phyloP scores from a whole-genome alignment of 768 basidiomycete genomes.

The Rhodotorula kratochvilovae region DNA sequence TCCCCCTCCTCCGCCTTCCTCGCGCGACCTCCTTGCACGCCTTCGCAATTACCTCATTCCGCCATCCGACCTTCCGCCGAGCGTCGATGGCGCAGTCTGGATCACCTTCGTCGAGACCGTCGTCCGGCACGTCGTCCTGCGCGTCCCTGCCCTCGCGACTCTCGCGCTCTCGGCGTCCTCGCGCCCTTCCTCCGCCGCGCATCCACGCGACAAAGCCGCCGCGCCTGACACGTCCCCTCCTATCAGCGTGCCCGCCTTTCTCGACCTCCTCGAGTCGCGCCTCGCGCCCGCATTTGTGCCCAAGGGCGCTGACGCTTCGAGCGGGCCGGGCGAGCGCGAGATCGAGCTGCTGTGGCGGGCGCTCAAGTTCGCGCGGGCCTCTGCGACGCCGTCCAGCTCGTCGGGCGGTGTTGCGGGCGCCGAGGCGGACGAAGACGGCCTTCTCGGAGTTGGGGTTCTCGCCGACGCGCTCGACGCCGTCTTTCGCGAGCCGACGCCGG shows the following conservation, averaged over 20 bases:
- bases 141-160: constrained; percentile 19
- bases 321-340: not conserved
- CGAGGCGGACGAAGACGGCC: not conserved
- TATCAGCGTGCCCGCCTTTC: constrained; percentile 8
- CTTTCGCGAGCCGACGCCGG: not conserved
- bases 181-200: not conserved
- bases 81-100: constrained; percentile 7
- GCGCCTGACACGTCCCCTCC: not conserved
- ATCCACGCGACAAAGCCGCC: not conserved
- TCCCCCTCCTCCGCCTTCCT: not conserved
- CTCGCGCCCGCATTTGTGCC: not conserved
- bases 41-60: constrained; percentile 24
- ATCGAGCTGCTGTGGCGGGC: constrained; percentile 29
- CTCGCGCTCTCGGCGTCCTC: constrained; percentile 9
- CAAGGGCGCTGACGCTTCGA: no score
- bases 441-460: constrained; percentile 27
- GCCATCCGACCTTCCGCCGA: constrained; percentile 6
- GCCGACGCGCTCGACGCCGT: constrained; percentile 17
- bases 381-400: not conserved
- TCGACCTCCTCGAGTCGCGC: constrained; percentile 28
- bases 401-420: not conserved
- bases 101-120: constrained; percentile 7
- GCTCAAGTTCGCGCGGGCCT: constrained; percentile 20
- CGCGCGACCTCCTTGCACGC: constrained; percentile 8
- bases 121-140: constrained; percentile 32